These are phyloP conservation scores for Opeltia flavorubescens DNA, from an alignment of 495 filamentous ascomycete species.

Conservation along the genomic window DNA sequence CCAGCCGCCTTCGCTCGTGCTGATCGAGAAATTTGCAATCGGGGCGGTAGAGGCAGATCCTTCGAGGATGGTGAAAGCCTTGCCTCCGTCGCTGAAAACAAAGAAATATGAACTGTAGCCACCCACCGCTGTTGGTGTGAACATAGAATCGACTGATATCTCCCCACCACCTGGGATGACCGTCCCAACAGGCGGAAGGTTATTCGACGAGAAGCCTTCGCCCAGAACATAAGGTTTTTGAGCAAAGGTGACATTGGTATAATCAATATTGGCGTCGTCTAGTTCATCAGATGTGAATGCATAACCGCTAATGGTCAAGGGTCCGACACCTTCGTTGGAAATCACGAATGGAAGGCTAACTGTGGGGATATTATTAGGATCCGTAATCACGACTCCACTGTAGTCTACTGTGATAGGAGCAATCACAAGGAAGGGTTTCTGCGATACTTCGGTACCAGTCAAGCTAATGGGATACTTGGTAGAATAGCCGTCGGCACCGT, in stretches of 20 bases:
- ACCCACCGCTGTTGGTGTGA: slow-evolving; percentile 16
- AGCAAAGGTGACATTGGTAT: slow-evolving; percentile 3
- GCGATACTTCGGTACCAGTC: slow-evolving; percentile 10
- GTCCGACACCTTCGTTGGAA: not conserved
- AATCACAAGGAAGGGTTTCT: slow-evolving; percentile 3
- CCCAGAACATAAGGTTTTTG: slow-evolving; percentile 9
- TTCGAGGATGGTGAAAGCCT: slow-evolving; percentile 15
- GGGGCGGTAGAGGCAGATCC: slow-evolving; percentile 20
- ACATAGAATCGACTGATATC: slow-evolving; percentile 17
- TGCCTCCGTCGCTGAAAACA: slow-evolving; percentile 20
- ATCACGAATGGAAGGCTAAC: not conserved
- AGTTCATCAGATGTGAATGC: slow-evolving; percentile 6
- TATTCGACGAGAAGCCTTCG: slow-evolving; percentile 18
- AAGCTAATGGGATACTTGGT: slow-evolving; percentile 12
- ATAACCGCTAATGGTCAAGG: slow-evolving; percentile 7
- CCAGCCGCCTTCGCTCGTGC: slow-evolving; percentile 16
- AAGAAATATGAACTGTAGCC: slow-evolving; percentile 15
- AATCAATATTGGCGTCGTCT: slow-evolving; percentile 1
- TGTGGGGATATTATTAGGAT: not conserved
- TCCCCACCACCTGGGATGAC: slow-evolving; percentile 15
- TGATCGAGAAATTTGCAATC: slow-evolving; percentile 15
- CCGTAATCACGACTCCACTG: not conserved
- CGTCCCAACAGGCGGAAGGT: slow-evolving; percentile 17
- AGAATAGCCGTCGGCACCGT: slow-evolving; percentile 17
- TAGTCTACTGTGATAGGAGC: slow-evolving; percentile 6